phyloP scores from a whole-genome alignment of 331 rosid genomes.

The Telfairia occidentalis region DNA sequence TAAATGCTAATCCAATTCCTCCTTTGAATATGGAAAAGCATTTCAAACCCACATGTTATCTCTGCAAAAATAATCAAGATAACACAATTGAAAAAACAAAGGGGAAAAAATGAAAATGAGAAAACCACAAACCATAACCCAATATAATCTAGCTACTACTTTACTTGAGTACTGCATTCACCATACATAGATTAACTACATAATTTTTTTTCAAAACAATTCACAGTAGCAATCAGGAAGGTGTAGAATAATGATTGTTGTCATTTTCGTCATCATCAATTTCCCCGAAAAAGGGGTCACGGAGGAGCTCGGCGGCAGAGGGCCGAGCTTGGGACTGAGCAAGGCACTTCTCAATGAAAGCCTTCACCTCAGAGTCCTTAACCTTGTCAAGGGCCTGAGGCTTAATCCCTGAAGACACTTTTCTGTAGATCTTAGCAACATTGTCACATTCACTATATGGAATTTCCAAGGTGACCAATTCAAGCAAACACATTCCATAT shows the following conservation, averaged over 20 bases:
- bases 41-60: not conserved
- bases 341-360: constrained; percentile 21
- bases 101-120: not conserved
- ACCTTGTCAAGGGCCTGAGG: constrained; percentile 14
- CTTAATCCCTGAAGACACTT: constrained; percentile 17
- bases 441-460: constrained; percentile 24
- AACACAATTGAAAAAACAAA: not conserved
- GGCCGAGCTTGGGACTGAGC: constrained; percentile 11
- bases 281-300: constrained; percentile 13
- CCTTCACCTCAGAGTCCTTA: constrained; percentile 5
- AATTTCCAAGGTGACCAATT: constrained; percentile 21
- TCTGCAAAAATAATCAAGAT: not conserved
- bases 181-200: not conserved
- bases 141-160: not conserved
- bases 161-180: not conserved
- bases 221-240: not conserved
- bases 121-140: not conserved
- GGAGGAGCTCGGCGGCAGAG: constrained; percentile 19
- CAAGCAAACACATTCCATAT: constrained; percentile 28
- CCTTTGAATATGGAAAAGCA: not conserved
- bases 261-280: constrained; percentile 9
- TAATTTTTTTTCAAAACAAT: not conserved
- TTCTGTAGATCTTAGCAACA: constrained; percentile 20
- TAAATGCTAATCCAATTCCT: not conserved
- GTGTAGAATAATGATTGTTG: not conserved